phyloP scores from a whole-genome alignment of 257 asterid genomes.

The Forsythia viridissima region DNA sequence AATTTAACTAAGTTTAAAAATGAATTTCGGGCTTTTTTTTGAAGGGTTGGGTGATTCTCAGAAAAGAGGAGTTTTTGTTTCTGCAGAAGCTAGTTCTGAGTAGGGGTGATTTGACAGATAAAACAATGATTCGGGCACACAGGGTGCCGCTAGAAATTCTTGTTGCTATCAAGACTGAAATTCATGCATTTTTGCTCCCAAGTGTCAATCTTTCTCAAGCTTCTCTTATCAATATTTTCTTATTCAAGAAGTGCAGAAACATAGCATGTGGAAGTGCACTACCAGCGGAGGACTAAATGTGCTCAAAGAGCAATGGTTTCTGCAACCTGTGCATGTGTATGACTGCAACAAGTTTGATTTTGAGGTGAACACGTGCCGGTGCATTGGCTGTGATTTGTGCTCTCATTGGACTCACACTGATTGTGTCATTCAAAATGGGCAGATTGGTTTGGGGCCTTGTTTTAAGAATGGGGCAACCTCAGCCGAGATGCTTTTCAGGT shows the following conservation, averaged over 20 bases:
- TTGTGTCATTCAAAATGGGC: slow-evolving; percentile 89
- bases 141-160: slow-evolving; percentile 86
- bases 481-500: slow-evolving; percentile 82
- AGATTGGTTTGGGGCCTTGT: slow-evolving; percentile 73
- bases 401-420: slow-evolving; percentile 99
- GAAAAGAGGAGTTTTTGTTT: slow-evolving; percentile 76
- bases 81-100: slow-evolving; percentile 84
- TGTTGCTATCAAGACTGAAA: slow-evolving; percentile 84
- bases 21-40: slow-evolving; percentile 74
- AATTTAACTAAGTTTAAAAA: slow-evolving; percentile 73
- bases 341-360: slow-evolving; percentile 87
- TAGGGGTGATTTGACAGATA: slow-evolving; percentile 80
- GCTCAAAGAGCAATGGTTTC: slow-evolving; percentile 81
- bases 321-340: slow-evolving; percentile 98
- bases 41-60: slow-evolving; percentile 88
- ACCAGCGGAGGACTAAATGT: slow-evolving; percentile 85
- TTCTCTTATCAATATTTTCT: slow-evolving; percentile 81
- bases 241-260: slow-evolving; percentile 82
- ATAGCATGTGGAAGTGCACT: slow-evolving; percentile 80
- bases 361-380: slow-evolving; percentile 93
- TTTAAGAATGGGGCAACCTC: slow-evolving; percentile 67
- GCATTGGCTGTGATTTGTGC: slow-evolving; percentile 93
- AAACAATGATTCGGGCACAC: slow-evolving; percentile 59
- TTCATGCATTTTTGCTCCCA: slow-evolving; percentile 93
- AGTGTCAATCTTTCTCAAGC: slow-evolving; percentile 92